Percentiles rank a stretch among this genome's conserved stretches.
phyloP scores from a whole-genome alignment of 2,329 filamentous ascomycete genomes.

The Chrysosporium keratinophilum region DNA sequence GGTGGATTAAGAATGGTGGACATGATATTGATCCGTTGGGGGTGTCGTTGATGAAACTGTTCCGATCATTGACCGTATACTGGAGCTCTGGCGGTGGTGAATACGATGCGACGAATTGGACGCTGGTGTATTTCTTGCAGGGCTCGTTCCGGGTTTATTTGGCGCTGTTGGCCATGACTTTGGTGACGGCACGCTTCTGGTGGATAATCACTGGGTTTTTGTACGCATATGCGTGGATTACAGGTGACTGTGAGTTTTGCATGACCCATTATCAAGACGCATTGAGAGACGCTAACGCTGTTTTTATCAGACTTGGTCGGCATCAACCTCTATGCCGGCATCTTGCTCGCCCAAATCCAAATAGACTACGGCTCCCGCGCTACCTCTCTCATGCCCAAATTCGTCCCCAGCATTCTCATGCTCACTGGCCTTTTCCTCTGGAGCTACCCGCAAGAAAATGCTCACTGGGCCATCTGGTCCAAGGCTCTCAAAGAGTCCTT shows the following conservation, averaged over 20 bases:
- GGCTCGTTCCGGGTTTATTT: constrained; percentile 36
- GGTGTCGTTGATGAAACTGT: constrained; percentile 16
- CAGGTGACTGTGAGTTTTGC: constrained; percentile 20
- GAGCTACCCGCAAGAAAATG: constrained; percentile 21
- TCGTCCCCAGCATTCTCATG: constrained; percentile 19
- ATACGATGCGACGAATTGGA: constrained; percentile 38
- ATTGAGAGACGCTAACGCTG: constrained; percentile 5
- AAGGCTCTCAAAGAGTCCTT: constrained; percentile 14
- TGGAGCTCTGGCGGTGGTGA: constrained; percentile 34
- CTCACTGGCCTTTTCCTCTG: constrained; percentile 20
- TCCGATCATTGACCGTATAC: constrained; percentile 18
- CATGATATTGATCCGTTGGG: constrained; percentile 15
- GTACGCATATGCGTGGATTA: constrained; percentile 32
- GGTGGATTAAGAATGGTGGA: constrained; percentile 20
- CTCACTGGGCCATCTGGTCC: constrained; percentile 21
- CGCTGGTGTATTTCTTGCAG: constrained; percentile 34
- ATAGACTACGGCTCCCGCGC: constrained; percentile 19
- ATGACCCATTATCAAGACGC: neutral
- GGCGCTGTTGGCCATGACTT: constrained; percentile 33
- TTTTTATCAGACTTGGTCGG: constrained; percentile 18
- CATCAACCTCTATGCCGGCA: constrained; percentile 22
- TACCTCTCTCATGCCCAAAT: constrained; percentile 17
- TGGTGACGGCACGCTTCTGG: constrained; percentile 30
- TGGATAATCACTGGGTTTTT: constrained; percentile 28
- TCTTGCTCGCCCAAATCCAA: constrained; percentile 23